These are phyloP conservation scores for Inga oerstediana DNA, from an alignment of 306 rosid genomes.

Conservation along the genomic window DNA sequence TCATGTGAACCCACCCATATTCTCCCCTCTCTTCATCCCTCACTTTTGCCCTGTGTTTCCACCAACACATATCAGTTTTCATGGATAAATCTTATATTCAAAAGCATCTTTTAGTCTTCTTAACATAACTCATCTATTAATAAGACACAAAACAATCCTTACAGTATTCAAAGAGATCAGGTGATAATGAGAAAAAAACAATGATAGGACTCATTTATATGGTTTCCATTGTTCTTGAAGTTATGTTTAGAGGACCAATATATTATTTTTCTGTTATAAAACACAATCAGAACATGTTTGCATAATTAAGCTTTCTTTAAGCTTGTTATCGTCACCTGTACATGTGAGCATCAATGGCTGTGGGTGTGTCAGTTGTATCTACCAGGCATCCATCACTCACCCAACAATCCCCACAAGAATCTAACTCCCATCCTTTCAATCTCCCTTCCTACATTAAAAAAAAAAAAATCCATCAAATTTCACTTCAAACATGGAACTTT, in stretches of 20 bases:
- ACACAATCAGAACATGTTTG: background rate
- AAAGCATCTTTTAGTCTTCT: background rate
- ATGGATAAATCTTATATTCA: background rate
- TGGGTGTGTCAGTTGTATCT: conserved; percentile 62
- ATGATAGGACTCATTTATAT: background rate
- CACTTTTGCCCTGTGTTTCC: conserved; percentile 67
- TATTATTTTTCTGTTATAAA: background rate
- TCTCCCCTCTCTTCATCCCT: conserved; percentile 58
- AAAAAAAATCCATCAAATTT: background rate
- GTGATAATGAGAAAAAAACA: background rate
- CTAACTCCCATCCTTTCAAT: conserved; percentile 83
- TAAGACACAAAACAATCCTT: background rate
- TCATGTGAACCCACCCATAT: conserved; percentile 79
- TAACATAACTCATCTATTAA: background rate
- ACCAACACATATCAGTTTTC: background rate
- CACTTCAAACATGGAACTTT: background rate
- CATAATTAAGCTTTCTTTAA: background rate
- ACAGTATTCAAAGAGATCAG: background rate
- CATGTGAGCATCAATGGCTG: conserved; percentile 84
- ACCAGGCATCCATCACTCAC: conserved; percentile 91
- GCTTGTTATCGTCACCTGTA: conserved; percentile 57
- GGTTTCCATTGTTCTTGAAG: background rate
- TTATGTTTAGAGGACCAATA: background rate
- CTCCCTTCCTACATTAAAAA: conserved; percentile 59
- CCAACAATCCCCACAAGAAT: conserved; percentile 93